These are phyloP conservation scores for Apiospora sp. DNA, from an alignment of 2,329 filamentous ascomycete species.

Conservation along the genomic window DNA sequence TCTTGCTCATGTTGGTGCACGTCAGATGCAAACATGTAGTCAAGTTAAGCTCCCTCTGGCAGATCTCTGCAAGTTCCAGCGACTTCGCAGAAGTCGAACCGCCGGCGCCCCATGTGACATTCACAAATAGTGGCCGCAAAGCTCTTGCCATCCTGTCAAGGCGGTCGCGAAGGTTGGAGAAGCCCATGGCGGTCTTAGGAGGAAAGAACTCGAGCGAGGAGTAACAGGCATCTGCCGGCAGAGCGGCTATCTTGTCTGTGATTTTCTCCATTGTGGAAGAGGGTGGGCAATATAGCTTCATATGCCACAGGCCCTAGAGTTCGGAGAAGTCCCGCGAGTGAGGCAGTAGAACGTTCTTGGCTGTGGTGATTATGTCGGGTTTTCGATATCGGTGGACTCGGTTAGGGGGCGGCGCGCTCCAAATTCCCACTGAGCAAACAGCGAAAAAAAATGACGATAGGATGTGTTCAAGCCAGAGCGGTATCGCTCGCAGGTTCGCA, in stretches of 20 bases:
- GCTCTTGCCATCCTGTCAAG: slow-evolving; percentile 95
- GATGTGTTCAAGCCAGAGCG: background rate
- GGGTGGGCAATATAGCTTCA: background rate
- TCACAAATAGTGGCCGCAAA: slow-evolving; percentile 91
- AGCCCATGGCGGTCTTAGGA: slow-evolving; percentile 95
- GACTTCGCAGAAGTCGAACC: slow-evolving; percentile 92
- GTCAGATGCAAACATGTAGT: slow-evolving; percentile 97
- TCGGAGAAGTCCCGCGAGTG: background rate
- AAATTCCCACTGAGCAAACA: background rate
- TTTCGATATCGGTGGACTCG: background rate
- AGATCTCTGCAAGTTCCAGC: slow-evolving; percentile 92
- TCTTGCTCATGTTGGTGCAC: slow-evolving; percentile 95
- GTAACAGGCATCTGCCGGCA: slow-evolving; percentile 83
- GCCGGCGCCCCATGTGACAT: slow-evolving; percentile 97
- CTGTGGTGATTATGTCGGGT: background rate
- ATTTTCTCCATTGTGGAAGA: slow-evolving; percentile 76
- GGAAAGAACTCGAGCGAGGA: slow-evolving; percentile 99
- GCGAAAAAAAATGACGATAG: background rate
- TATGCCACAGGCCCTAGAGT: background rate
- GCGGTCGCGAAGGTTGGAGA: slow-evolving; percentile 90
- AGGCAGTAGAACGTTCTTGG: background rate
- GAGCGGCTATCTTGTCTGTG: slow-evolving; percentile 91
- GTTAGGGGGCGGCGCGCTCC: background rate
- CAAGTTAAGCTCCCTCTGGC: slow-evolving; percentile 87
- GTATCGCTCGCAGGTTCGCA: slow-evolving; percentile 1